Percentiles rank a stretch among this genome's conserved stretches.
Conservation (phyloP, 2,329 filamentous ascomycete species). For the Phyllachora maydis region DNA sequence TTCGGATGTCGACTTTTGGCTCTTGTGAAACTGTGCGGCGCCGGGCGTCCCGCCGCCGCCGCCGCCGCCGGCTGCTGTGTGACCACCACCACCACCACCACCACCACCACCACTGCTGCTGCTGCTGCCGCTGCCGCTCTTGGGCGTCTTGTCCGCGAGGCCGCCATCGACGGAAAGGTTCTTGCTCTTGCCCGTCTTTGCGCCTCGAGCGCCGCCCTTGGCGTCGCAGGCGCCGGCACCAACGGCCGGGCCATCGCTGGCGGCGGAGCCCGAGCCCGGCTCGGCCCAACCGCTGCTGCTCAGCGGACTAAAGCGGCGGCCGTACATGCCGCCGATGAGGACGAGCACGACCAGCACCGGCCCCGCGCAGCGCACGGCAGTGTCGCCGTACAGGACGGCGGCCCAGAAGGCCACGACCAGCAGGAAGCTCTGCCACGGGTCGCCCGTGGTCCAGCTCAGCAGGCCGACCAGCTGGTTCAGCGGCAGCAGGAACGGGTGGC, state of each 20-base stretch:
- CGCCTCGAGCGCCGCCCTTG: constrained; percentile 1
- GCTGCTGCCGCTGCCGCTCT: constrained; percentile 11
- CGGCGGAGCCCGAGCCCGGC: constrained; percentile 15
- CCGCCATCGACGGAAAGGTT: constrained; percentile 9
- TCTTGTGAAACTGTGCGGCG: constrained; percentile 11
- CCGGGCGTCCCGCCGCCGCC: constrained; percentile 7
- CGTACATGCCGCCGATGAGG: constrained; percentile 84
- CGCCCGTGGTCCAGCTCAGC: constrained; percentile 81
- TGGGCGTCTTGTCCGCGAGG: constrained; percentile 6
- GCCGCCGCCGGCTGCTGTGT: constrained; percentile 1
- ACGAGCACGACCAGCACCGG: constrained; percentile 62
- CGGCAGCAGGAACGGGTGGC: constrained; percentile 80
- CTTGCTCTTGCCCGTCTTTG: constrained; percentile 7
- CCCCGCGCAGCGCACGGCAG: constrained; percentile 60
- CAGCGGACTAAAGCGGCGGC: constrained; percentile 69
- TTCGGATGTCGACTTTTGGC: constrained; percentile 30
- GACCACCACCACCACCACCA: constrained; percentile 2
- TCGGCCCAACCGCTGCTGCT: constrained; percentile 62
- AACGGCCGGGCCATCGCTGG: constrained; percentile 5
- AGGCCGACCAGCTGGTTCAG: constrained; percentile 72
- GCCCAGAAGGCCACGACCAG: constrained; percentile 75
- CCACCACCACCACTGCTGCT: no score
- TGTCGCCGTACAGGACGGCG: constrained; percentile 66
- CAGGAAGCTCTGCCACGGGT: constrained; percentile 94
- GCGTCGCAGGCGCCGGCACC: background rate